Evolutionary conservation across 805 yeast genomes (phyloP), one percentile per base, ranked within the genome.

Genomic region (Maudiozyma serrabonitensis): DNA sequence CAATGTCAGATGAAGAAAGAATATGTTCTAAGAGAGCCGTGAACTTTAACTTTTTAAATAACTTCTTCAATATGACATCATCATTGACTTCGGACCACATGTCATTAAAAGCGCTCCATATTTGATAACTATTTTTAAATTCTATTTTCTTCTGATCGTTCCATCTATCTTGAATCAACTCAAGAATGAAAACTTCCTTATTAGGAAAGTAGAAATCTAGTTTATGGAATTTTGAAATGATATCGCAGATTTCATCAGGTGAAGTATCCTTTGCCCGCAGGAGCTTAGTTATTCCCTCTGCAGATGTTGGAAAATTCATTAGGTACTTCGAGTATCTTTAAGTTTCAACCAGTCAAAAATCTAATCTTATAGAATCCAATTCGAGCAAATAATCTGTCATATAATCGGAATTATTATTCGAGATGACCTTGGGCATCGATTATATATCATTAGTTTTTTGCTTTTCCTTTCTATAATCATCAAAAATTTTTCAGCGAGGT

Each of bases 91-190:
- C 31, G 0, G 39, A 25, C 79, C 80, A 78, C 47, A 69, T 61
- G 16, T 58, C 57, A 46, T 61, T 59, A 55, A 80, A 74, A 9
- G 82, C 62, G 12, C 52, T 50, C 91, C 91, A 84, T 1, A 76
- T 64, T 1, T 61, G 57, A 1, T 59, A 49, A 48, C 68, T 64
- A n/a, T 50, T 59, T 55, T 74, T 79, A 69, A 80, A 80, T 6
- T 59, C 52, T 2, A 62, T 52, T n/a, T 64, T 61, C 43, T 71
- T 72, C 9, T 54, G 52, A 49, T 80, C 86, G 50, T 75, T 75
- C 57, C 84, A 62, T 48, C 89, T 69, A 58, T 82, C 87, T 46
- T 78, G 71, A 1, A 84, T 52, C 34, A 84, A 67, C 45, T 81
- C 86, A 46, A 82, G 69, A 3, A 82, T 66, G 54, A 84, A 84